phyloP scores from a whole-genome alignment of 2,329 filamentous ascomycete species.

The Onygena corvina region DNA sequence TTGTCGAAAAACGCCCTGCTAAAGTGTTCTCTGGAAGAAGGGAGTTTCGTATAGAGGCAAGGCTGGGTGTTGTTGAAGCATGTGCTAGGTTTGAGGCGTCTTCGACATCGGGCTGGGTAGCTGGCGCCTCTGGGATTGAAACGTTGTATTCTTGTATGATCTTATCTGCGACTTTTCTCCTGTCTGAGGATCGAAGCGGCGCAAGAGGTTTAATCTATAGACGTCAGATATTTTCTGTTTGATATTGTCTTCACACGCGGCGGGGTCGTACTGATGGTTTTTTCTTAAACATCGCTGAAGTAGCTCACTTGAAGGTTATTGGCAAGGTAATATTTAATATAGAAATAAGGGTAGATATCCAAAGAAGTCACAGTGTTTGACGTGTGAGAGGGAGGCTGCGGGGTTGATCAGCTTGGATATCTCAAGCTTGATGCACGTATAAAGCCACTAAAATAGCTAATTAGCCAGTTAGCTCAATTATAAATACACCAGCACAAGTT shows the following conservation, averaged over 20 bases:
- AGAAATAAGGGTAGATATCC: background rate
- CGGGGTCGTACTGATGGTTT: conserved; percentile 43
- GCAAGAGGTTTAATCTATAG: conserved; percentile 52
- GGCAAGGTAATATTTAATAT: background rate
- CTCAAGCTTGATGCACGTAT: background rate
- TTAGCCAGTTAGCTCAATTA: background rate
- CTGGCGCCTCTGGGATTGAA: conserved; percentile 28
- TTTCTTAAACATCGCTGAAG: conserved; percentile 50
- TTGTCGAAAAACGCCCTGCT: conserved; percentile 54
- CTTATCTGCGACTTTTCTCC: conserved; percentile 53
- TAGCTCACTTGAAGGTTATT: background rate
- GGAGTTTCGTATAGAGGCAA: conserved; percentile 43
- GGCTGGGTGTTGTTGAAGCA: conserved; percentile 34
- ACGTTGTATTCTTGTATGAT: conserved; percentile 53
- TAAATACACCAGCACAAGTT: too few relatives aligned
- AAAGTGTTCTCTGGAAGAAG: conserved; percentile 52
- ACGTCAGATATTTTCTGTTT: conserved; percentile 11
- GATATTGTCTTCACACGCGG: background rate
- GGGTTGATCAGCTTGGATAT: background rate
- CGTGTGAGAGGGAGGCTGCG: background rate
- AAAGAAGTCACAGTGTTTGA: background rate
- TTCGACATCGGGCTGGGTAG: conserved; percentile 23
- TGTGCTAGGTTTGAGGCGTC: conserved; percentile 30
- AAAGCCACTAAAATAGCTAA: background rate
- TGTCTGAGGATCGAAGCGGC: conserved; percentile 54